Evolutionary conservation across 805 yeast genomes (phyloP), one percentile per base, ranked within the genome.

Genomic region (Tanozyma kutaoensis): DNA sequence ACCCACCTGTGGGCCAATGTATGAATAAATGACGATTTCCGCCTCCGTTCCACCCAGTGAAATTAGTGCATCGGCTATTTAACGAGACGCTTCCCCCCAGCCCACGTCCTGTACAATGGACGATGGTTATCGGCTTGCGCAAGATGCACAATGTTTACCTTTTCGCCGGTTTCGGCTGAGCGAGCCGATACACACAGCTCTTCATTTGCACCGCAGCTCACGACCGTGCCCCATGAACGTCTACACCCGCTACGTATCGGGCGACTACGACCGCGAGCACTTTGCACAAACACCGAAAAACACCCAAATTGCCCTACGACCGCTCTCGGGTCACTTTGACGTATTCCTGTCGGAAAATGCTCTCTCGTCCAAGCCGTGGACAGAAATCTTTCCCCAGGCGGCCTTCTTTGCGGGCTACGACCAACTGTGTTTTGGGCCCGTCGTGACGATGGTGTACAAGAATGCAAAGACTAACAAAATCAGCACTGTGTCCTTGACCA

Each of bases 341-440:
- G n/a, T n/a, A n/a, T n/a, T n/a, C n/a, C n/a, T n/a, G n/a, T n/a
- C n/a, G n/a, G n/a, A n/a, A n/a, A n/a, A n/a, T n/a, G n/a, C n/a
- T n/a, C n/a, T n/a, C n/a, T n/a, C n/a, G n/a, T n/a, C n/a, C n/a
- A n/a, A n/a, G n/a, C n/a, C n/a, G 22, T 69, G 76, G 76, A 30
- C 41, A 3, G 33, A 48, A 1, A 36, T 69, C 4, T 55, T 68
- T 22, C 55, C 69, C 3, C 40, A 54, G 10, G 69, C 75, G 5
- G 75, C 68, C 0, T 69, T 65, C 36, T 74, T 67, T 38, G 34
- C 50, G 9, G 79, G 75, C 2, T 31, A 42, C 22, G 82, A 76
- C 34, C 22, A 15, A 5, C 7, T 15, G 17, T 5, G 5, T 5
- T 66, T 69, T 27, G 66, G 66, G 1, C 49, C 62, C 11, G 41